Base-by-base conservation (phyloP, 2,329 filamentous ascomycete species). In the Neofusicoccum cordaticola region DNA sequence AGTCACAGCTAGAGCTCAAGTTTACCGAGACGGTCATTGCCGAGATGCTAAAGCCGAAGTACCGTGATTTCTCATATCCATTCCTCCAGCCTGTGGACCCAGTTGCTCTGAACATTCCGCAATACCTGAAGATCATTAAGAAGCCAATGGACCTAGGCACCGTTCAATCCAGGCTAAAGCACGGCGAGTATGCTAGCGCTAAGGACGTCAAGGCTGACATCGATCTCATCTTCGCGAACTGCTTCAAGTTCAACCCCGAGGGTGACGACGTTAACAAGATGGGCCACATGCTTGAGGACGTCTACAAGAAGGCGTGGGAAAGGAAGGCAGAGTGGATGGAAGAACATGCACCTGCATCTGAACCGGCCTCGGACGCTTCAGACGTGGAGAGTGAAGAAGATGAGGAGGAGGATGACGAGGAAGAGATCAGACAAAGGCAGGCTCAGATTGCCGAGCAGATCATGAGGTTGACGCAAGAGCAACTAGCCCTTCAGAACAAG, bases 111-210 rank as follows among this genome's bases (percentile, higher is more conserved):
- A 93, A 94, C 74, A 97, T 98, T 66, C 95, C 95, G 0, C 89
- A 90, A 27, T 99, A 99, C 75, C 92, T 95, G 75, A 92, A 90
- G 72, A 83, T 98, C 67, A 93, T 99, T 80, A 98, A 97, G 82
- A 92, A 93, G 75, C 95, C 95, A 0, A 99, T 98, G 94, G 94
- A 99, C 75, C 83, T 97, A 57, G 83, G 85, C 15, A 97, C 92
- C n/a, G 90, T 97, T 73, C 83, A 86, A 41, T 83, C 84, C 47
- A 96, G 96, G 78, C 83, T 97, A 45, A 87, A 89, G 69, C 83
- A 83, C 12, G 92, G 93, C 31, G 86, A 92, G 64, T 98, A 98
- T 73, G 85, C 87, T 69, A 92, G 85, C 64, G 84, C 91, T 0
- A 93, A 92, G 75, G 93, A 97, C 51, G 92, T 98, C 70, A 90